Base-by-base conservation (phyloP, 2,329 filamentous ascomycete species). In the Diaporthe australafricana region DNA sequence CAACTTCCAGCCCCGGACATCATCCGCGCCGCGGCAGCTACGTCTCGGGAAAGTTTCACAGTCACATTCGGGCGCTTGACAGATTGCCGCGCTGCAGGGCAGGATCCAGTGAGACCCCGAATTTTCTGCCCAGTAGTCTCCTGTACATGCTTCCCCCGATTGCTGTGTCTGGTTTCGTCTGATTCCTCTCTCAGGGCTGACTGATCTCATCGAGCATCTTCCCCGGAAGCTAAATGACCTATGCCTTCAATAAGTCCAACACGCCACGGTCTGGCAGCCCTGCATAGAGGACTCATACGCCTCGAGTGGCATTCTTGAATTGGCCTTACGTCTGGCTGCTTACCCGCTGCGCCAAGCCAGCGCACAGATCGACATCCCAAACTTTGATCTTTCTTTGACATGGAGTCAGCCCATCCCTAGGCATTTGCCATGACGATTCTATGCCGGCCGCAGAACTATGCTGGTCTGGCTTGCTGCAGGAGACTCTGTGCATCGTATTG, bases 1-100 rank as follows among this genome's bases (percentile, higher is more conserved):
- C 25, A 38, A 45, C 60, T 45, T 65, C 60, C 32, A 38, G 60
- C 42, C 42, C 30, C 60, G 60, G 45, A 50, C 45, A 35, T 65
- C 30, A 65, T 30, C 45, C 60, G 45, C 60, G 45, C 60, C 30
- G 22, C 45, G 45, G 60, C 60, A 65, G 50, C 60, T 65, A 38
- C 60, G 60, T 65, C 60, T 65, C 60, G 45, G 60, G 42, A 25
- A 65, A 50, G 60, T 65, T 65, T 65, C 60, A 65, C n/a, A 35
- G 60, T 50, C 60, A 30, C 60, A 65, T 50, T 65, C 45, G 60
- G 60, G 60, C 60, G 60, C 60, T 65, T 65, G 60, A 65, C 45
- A 65, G 60, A 50, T 65, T 65, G 60, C 60, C 60, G 60, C 60
- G 60, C 60, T 65, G 60, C 60, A 48, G 7, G n/a, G 30, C 25